These are phyloP conservation scores for Gossypium mustelinum DNA, from an alignment of 345 rosid species.

Conservation along the genomic window DNA sequence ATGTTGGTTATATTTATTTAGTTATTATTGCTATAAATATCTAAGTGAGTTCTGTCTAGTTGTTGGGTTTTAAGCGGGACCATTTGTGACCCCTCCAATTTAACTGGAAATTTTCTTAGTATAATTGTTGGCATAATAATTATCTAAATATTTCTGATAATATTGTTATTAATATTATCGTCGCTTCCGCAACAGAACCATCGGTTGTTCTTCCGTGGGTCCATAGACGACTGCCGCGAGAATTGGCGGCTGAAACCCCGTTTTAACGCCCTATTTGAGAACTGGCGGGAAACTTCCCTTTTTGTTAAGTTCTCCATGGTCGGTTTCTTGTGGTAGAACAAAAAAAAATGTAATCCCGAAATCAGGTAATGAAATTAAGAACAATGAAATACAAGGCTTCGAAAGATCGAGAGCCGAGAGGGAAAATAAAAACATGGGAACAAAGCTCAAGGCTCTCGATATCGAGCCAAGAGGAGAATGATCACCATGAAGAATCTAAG, in stretches of 20 bases:
- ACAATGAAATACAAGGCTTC: neutral
- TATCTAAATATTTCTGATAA: too few species aligned
- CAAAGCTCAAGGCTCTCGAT: neutral
- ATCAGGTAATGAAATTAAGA: neutral
- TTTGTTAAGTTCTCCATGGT: slow-evolving; percentile 44
- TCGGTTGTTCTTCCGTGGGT: slow-evolving; percentile 45
- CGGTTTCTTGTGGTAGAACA: neutral
- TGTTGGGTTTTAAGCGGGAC: too few species aligned
- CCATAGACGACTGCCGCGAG: slow-evolving; percentile 52
- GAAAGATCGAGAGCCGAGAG: slow-evolving; percentile 14
- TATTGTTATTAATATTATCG: too few species aligned
- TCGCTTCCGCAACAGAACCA: too few species aligned
- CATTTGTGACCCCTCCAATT: too few species aligned
- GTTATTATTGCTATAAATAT: too few species aligned
- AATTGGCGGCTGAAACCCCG: slow-evolving; percentile 43
- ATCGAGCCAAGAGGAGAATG: neutral
- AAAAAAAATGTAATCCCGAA: neutral
- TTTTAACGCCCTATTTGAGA: slow-evolving; percentile 52
- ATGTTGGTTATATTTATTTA: too few species aligned
- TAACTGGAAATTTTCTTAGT: too few species aligned
- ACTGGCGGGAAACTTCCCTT: slow-evolving; percentile 57
- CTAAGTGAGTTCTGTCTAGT: too few species aligned
- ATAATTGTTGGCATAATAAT: too few species aligned
- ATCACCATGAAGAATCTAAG: neutral
- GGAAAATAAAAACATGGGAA: neutral